Evolutionary conservation across 1,284 basidiomycete genomes (phyloP).

Genomic region (Wallemia ichthyophaga): DNA sequence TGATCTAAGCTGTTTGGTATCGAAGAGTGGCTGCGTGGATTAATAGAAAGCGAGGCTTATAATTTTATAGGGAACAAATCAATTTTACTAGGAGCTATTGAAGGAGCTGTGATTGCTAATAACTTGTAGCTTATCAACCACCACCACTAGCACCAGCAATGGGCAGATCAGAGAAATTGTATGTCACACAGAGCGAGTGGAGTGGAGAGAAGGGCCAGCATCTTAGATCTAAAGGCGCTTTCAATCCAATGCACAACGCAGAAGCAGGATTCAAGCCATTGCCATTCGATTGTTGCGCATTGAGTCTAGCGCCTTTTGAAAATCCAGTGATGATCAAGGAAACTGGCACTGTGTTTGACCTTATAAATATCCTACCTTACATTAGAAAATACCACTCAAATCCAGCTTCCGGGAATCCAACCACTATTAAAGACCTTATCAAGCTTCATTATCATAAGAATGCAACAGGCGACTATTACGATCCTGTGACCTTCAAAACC

Average conservation of each 20-base stretch:
- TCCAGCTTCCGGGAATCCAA: conserved; percentile 56
- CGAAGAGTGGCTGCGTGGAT: neutral
- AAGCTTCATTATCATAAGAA: conserved; percentile 48
- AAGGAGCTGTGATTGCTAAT: no score
- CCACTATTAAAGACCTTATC: conserved; percentile 50
- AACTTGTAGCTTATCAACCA: neutral
- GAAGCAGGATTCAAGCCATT: conserved; percentile 22
- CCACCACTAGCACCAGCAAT: neutral
- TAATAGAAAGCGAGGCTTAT: neutral
- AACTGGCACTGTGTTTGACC: conserved; percentile 27
- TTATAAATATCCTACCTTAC: conserved; percentile 10
- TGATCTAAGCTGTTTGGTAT: neutral
- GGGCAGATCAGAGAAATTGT: conserved; percentile 21
- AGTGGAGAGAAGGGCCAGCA: conserved; percentile 28
- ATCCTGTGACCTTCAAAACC: conserved; percentile 67
- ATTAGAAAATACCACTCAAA: conserved; percentile 45
- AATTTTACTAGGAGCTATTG: no score
- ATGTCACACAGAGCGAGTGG: conserved; percentile 59
- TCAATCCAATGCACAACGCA: conserved; percentile 25
- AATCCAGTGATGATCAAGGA: conserved; percentile 69
- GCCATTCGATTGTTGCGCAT: conserved; percentile 69
- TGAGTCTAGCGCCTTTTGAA: conserved; percentile 67
- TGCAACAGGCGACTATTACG: conserved; percentile 11
- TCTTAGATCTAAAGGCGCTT: conserved; percentile 23
- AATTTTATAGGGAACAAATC: no score